Base-by-base conservation (phyloP, 2,329 filamentous ascomycete species). In the Diaporthe sp. region DNA sequence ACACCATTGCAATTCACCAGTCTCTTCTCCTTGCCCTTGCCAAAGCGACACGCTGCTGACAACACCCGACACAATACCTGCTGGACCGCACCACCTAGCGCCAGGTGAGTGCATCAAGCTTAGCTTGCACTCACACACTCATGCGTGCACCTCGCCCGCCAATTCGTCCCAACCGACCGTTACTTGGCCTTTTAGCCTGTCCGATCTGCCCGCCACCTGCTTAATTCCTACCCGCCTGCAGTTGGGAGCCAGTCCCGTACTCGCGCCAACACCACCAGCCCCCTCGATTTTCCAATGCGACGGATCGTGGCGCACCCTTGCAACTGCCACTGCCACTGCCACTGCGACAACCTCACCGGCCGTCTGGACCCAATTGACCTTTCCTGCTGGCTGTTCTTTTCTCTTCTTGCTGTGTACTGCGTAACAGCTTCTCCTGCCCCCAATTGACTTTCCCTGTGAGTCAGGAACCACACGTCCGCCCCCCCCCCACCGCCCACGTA, bases 231-330 rank as follows among this genome's bases (percentile, higher is more conserved):
- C 73, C 59, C 32, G 32, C 37, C 70, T 55, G 25, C 70, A 30
- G 7, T 30, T 27, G 19, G 44, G 13, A 39, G n/a, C n/a, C 51
- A 44, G 39, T 35, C 53, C 68, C 47, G 30, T 63, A 12, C 30
- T 65, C 71, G 71, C 70, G 58, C 72, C 68, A 86, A 59, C 71
- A 69, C 65, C 63, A 63, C 72, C 74, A 75, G 73, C 74, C 74
- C 68, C 74, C 70, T 66, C 65, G 50, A 74, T 75, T 75, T 73
- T 71, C 51, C 39, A 63, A 72, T 71, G 72, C 61, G 55, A 73
- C 74, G 47, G 66, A 59, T 73, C 73, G 73, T 71, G 70, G 55
- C 63, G 39, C 70, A 59, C 19, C 63, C 53, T 44, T 61, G 71
- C 74, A 75, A 50, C 73, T 58, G 68, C 73, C 42, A 69, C 71